Conservation (phyloP, 2,329 filamentous ascomycete genomes). For the Leptographium wingfieldii region DNA sequence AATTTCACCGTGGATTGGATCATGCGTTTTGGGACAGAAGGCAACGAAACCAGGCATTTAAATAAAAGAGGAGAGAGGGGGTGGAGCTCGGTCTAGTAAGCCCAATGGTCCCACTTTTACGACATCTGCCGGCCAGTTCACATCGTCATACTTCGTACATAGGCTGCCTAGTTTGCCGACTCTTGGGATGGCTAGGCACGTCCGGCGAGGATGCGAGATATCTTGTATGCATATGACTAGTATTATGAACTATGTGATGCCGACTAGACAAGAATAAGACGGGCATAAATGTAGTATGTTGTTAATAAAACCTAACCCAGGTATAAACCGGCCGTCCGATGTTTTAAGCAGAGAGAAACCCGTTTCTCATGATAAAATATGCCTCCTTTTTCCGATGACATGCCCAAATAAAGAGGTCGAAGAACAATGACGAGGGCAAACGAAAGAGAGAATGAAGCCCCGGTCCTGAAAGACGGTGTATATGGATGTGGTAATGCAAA, state of each 20-base stretch:
- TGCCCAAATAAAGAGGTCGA: background rate
- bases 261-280: background rate
- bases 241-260: background rate
- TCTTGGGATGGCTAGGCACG: background rate
- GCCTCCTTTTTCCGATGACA: background rate
- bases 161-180: background rate
- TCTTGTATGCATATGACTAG: background rate
- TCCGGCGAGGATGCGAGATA: background rate
- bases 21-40: background rate
- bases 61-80: background rate
- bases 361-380: background rate
- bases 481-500: background rate
- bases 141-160: background rate
- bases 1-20: background rate
- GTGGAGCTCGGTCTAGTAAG: background rate
- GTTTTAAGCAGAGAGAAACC: background rate
- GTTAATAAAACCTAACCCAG: background rate
- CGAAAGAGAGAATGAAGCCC: background rate
- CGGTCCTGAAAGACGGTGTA: background rate
- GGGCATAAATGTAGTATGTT: background rate
- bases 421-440: background rate
- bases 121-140: background rate
- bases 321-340: background rate
- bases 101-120: background rate
- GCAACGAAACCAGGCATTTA: background rate